phyloP scores from a whole-genome alignment of 2,329 filamentous ascomycete genomes.

The Alternaria panax region DNA sequence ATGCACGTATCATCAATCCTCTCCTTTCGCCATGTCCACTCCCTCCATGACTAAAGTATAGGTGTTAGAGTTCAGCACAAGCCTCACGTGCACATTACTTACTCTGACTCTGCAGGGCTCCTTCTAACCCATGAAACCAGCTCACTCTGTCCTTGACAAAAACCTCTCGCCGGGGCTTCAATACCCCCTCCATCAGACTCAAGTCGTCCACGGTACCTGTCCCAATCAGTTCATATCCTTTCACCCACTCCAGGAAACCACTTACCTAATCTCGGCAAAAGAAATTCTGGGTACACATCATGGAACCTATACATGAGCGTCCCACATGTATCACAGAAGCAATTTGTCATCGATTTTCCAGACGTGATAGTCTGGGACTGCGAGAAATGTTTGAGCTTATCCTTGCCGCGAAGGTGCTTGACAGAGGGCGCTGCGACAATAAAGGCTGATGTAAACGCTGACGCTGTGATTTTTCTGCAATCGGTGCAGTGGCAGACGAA shows the following conservation, averaged over 20 bases:
- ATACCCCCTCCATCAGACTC: neutral
- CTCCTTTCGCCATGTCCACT: too few species aligned
- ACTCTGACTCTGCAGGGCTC: neutral
- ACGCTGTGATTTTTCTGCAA: conserved; percentile 53
- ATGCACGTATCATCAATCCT: too few species aligned
- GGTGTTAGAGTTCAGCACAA: too few species aligned
- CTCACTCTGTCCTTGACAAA: neutral
- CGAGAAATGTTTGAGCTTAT: neutral
- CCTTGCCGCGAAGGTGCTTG: neutral
- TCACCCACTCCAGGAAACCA: neutral
- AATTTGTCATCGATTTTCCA: conserved; percentile 63
- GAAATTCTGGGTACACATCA: neutral
- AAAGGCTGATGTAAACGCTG: neutral
- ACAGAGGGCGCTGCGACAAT: neutral
- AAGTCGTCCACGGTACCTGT: neutral
- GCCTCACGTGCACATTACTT: neutral
- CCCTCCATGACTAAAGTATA: too few species aligned
- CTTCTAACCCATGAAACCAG: neutral
- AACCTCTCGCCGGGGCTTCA: neutral
- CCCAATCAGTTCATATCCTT: neutral
- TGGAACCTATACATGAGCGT: conserved; percentile 64
- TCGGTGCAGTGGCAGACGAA: conserved; percentile 69
- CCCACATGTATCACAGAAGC: conserved; percentile 68
- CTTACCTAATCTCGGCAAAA: neutral
- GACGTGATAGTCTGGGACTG: conserved; percentile 52